These are phyloP conservation scores for Exophiala aquamarina DNA, from an alignment of 2,329 filamentous ascomycete species.

Conservation along the genomic window DNA sequence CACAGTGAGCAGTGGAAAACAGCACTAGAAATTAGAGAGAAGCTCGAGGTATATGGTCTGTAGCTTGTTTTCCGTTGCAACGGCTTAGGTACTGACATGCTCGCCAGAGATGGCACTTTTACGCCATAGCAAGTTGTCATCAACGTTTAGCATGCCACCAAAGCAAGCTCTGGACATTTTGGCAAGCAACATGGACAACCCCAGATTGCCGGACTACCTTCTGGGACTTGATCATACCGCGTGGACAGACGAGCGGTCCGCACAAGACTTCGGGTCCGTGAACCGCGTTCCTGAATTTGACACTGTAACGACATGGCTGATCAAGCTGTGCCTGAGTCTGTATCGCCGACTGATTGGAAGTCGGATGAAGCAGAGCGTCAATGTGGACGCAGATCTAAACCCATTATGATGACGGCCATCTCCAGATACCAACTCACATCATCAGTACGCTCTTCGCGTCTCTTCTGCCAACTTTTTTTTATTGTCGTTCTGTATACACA, in stretches of 20 bases:
- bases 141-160: not conserved
- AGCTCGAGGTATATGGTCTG: constrained; percentile 2
- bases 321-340: not conserved
- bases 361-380: not conserved
- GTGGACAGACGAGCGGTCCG: not conserved
- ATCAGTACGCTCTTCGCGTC: constrained; percentile 7
- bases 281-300: constrained; percentile 1
- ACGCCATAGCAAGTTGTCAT: not conserved
- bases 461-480: constrained; percentile 5
- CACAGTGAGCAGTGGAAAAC: not conserved
- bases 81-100: not conserved
- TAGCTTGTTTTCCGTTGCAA: not conserved
- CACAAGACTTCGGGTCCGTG: constrained; percentile 5
- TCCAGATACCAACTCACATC: not conserved
- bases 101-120: not conserved
- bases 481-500: constrained; percentile 4
- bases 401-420: not conserved
- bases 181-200: not conserved
- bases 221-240: constrained; percentile 1
- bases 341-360: constrained; percentile 5
- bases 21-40: not conserved
- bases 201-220: constrained; percentile 1
- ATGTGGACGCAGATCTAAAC: not conserved
- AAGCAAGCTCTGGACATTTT: constrained; percentile 2
- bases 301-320: constrained; percentile 1